Evolutionary conservation across 768 basidiomycete genomes (phyloP).

Genomic region (Calocybe cyanea): DNA sequence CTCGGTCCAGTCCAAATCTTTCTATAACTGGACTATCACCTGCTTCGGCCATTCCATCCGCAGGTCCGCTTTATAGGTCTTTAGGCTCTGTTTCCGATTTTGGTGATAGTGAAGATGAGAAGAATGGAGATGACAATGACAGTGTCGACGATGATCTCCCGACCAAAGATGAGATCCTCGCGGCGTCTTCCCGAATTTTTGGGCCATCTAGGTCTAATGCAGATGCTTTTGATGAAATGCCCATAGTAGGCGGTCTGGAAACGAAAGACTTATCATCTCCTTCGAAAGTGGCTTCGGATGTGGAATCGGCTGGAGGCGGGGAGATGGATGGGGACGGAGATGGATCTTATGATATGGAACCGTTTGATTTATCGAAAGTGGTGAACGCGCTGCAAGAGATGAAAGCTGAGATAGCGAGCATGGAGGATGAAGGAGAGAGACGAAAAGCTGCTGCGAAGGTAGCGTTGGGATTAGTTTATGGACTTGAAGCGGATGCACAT

Average conservation of each 20-base stretch:
- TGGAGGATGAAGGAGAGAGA: conserved; percentile 59
- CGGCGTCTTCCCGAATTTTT: conserved; percentile 48
- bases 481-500: conserved; percentile 35
- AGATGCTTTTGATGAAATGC: too few relatives aligned
- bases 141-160: conserved; percentile 36
- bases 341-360: conserved; percentile 30
- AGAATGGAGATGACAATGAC: conserved; percentile 17
- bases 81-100: conserved; percentile 61
- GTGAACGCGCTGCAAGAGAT: conserved; percentile 60
- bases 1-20: conserved; percentile 20
- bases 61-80: conserved; percentile 40
- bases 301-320: neutral
- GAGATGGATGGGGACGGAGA: neutral
- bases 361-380: conserved; percentile 62
- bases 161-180: conserved; percentile 44
- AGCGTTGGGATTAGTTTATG: conserved; percentile 71
- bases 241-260: neutral
- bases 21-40: conserved; percentile 14
- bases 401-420: conserved; percentile 71
- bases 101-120: conserved; percentile 37
- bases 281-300: neutral
- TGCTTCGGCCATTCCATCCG: conserved; percentile 15
- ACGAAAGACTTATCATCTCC: conserved; percentile 1
- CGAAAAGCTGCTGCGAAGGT: conserved; percentile 68
- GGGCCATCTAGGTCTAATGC: conserved; percentile 21